A percentile compares a stretch with the other conserved stretches of the same genome.
phyloP scores from a whole-genome alignment of 768 basidiomycete species.

The Austroboletus eburneus region DNA sequence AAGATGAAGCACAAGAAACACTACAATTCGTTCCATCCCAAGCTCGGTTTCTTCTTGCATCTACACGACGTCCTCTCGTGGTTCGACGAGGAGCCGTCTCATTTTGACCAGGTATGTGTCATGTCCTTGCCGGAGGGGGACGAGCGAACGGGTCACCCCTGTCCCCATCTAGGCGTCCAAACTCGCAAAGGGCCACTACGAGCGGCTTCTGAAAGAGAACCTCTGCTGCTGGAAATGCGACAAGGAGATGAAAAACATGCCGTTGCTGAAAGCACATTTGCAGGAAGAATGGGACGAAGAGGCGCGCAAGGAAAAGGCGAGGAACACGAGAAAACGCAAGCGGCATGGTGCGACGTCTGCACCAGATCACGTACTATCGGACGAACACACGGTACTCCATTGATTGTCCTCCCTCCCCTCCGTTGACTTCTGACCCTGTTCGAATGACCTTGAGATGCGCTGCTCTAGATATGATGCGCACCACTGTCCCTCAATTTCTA shows the following conservation, averaged over 20 bases:
- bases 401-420: too few species aligned
- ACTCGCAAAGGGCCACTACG: constrained; percentile 52
- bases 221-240: constrained; percentile 72
- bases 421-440: too few species aligned
- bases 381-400: too few species aligned
- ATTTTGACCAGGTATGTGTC: constrained; percentile 45
- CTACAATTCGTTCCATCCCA: constrained; percentile 87
- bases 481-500: too few species aligned
- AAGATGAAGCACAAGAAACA: constrained; percentile 84
- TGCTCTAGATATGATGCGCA: too few species aligned
- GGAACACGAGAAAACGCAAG: constrained; percentile 40
- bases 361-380: background rate
- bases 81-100: constrained; percentile 65
- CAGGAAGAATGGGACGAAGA: constrained; percentile 66
- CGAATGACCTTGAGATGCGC: too few species aligned
- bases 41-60: constrained; percentile 77
- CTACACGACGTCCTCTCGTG: constrained; percentile 75
- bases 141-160: constrained; percentile 2
- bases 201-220: constrained; percentile 60
- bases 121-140: too few species aligned
- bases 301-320: constrained; percentile 39
- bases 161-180: constrained; percentile 43
- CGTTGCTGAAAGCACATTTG: constrained; percentile 69
- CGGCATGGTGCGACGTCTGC: constrained; percentile 7
- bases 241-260: constrained; percentile 62